Base-by-base conservation (phyloP, 1,284 basidiomycete genomes). In the Boletus putidus region DNA sequence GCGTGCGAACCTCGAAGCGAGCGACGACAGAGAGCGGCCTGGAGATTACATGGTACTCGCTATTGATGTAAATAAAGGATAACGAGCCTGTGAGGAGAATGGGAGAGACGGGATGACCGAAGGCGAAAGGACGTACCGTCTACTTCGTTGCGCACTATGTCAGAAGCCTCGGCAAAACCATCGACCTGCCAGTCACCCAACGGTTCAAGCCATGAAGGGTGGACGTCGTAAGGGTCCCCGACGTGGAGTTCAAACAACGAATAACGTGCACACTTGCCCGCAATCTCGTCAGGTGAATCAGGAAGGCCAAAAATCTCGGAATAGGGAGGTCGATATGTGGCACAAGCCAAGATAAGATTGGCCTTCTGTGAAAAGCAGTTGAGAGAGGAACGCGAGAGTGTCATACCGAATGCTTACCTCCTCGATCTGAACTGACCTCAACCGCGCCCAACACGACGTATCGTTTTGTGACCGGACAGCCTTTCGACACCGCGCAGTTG, bases 171-270 rank as follows among this genome's bases (percentile, higher is more conserved):
- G 1, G 78, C 72, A 18, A 77, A 74, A 10, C 83, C 82, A 51
- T 82, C 79, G 9, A 84, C 68, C 37, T 76, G 68, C 85, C 85
- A 87, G 40, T 84, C 80, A 7, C 82, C 83, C 16, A 85, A 61
- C 49, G 76, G 77, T 57, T 78, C 76, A 3, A 89, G 75, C 23
- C 62, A 68, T 2, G 78, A 67, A 25, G 78, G 75, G 7, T 75
- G 69, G 5, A 77, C 70, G 4, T 74, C 72, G 11, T 68, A 67
- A 23, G 74, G 64, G 14, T 77, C 71, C 15, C 71, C 75, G 4
- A 74, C 67, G 33, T 74, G 71, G 21, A 82, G 68, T 58, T 83
- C 79, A 60, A 85, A 79, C 6, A 86, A 62, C 62, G 48, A 79
- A 77, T 53, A 82, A 77, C 50, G 49, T 35, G 64, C 62, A 44